Evolutionary conservation across 306 rosid genomes (phyloP).

Genomic region (Rosa persica): DNA sequence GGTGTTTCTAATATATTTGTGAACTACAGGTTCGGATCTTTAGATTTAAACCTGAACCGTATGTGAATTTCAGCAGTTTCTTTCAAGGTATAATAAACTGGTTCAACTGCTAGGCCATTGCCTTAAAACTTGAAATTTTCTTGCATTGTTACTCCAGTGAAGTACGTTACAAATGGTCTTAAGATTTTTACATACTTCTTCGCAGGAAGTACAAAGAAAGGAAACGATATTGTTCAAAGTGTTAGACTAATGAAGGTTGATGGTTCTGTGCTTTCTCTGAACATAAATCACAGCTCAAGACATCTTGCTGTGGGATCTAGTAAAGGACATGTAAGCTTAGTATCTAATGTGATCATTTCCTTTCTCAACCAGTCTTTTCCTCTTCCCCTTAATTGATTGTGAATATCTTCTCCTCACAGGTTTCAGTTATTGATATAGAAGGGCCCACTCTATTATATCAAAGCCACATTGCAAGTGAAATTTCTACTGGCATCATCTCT

Average conservation of each 20-base stretch:
- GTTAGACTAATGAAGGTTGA: conserved; percentile 59
- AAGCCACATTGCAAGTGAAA: conserved; percentile 68
- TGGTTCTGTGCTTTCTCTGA: conserved; percentile 61
- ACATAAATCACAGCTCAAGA: conserved; percentile 47
- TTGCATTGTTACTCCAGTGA: conserved; percentile 9
- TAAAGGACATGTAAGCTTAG: conserved; percentile 72
- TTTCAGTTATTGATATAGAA: conserved; percentile 66
- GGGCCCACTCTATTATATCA: conserved; percentile 63
- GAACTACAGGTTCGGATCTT: conserved; percentile 70
- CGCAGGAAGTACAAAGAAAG: conserved; percentile 73
- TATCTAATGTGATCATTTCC: not conserved
- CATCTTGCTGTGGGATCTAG: conserved; percentile 92
- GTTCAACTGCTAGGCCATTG: conserved; percentile 12
- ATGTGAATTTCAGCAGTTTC: conserved; percentile 53
- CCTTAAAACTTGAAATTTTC: not conserved
- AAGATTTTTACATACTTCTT: conserved; percentile 21
- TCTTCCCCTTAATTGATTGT: not conserved
- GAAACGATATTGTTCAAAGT: conserved; percentile 61
- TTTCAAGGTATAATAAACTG: conserved; percentile 56
- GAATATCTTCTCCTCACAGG: conserved; percentile 38
- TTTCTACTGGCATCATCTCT: conserved; percentile 62
- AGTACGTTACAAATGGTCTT: conserved; percentile 11
- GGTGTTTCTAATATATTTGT: conserved; percentile 10
- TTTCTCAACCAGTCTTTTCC: conserved; percentile 7
- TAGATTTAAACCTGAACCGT: conserved; percentile 77